Base-by-base conservation (phyloP, 495 filamentous ascomycete genomes). In the Annulohypoxylon maeteangense region DNA sequence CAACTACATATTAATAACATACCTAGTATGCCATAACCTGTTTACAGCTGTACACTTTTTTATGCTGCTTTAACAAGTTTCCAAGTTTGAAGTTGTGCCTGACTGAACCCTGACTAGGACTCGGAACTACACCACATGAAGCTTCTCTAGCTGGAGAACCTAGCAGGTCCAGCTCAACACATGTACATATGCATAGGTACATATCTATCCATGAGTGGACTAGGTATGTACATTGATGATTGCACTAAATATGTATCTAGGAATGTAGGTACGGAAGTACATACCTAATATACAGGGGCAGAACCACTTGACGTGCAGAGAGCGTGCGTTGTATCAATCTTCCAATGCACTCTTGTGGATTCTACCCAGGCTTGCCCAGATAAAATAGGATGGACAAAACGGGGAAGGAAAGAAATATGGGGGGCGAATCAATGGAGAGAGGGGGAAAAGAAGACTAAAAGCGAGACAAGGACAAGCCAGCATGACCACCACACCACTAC, bases 81-180 rank as follows among this genome's bases (percentile, higher is more conserved):
- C 68, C 62, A 71, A 62, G 68, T 65, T 65, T 71, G 62, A 62
- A 62, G 51, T 71, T 63, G 63, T 71, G 57, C 68, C 68, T 67
- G 63, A 53, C 58, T 61, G 62, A 71, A 62, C 68, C 62, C 55
- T 66, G 68, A 59, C 34, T 40, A 14, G 6, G 36, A 51, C 34
- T 38, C 3, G 34, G 34, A 38, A 38, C 34, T 38, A 38, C 34
- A n/a, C n/a, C n/a, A n/a, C n/a, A n/a, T 60, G 22, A 54, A 67
- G 53, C 64, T 50, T 68, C 54, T 67, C 59, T 65, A 60, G 51
- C 16, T 65, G n/a, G n/a, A n/a, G n/a, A n/a, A 44, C n/a, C n/a
- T 18, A 8, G 45, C 45, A 23, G 11, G 27, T 11, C 20, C 2
- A n/a, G n/a, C n/a, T n/a, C n/a, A n/a, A n/a, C n/a, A n/a, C n/a